Evolutionary conservation across 225 moss, liverwort and hornwort genomes (phyloP).

Genomic region (Antitrichia curtipendula): DNA sequence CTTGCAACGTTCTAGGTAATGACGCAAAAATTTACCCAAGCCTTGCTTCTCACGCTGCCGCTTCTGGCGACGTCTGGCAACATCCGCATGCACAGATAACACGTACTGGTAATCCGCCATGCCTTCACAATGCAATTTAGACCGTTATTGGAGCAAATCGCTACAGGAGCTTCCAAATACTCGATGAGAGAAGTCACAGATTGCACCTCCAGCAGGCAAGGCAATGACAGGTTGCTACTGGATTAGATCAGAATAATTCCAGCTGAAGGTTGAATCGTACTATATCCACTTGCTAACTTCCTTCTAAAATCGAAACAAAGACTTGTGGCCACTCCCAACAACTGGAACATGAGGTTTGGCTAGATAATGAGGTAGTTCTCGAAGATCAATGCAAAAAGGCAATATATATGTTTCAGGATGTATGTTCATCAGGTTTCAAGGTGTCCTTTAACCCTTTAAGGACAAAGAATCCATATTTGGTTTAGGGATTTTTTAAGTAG

Average conservation of each 20-base stretch:
- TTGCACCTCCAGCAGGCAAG: not conserved
- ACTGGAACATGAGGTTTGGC: not conserved
- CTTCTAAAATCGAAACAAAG: not conserved
- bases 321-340: not conserved
- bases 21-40: not conserved
- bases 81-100: slow-evolving; percentile 72
- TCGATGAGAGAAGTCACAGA: not conserved
- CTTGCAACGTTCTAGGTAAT: not conserved
- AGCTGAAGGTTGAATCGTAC: not conserved
- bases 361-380: not conserved
- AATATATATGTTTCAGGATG: not conserved
- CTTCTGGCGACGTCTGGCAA: slow-evolving; percentile 48
- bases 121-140: slow-evolving; percentile 30
- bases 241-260: not conserved
- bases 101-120: slow-evolving; percentile 99
- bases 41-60: slow-evolving; percentile 54
- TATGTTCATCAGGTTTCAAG: not conserved
- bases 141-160: not conserved
- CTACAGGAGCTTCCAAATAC: not conserved
- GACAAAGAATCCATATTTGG: not conserved
- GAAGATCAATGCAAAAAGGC: not conserved
- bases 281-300: not conserved
- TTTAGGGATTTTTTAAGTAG: not conserved
- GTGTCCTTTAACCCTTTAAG: not conserved
- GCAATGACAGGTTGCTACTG: not conserved